These are phyloP conservation scores for Jacaranda mimosifolia DNA, from an alignment of 257 asterid species.

Conservation along the genomic window DNA sequence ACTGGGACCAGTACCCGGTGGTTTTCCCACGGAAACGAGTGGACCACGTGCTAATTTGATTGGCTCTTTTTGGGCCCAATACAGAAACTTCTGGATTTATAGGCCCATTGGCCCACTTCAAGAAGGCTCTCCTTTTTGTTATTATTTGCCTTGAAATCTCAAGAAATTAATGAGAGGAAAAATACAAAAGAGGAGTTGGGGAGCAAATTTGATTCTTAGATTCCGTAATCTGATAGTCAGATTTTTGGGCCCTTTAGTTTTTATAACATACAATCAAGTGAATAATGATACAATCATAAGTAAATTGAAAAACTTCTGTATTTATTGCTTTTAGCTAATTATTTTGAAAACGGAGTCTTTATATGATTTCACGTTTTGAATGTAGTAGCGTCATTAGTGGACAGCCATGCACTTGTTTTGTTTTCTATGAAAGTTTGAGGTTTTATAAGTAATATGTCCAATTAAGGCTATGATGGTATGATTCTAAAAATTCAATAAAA, in stretches of 20 bases:
- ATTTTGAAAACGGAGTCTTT: not conserved
- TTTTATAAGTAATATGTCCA: no score
- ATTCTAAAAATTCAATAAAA: no score
- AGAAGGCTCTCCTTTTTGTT: not conserved
- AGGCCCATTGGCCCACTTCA: constrained; percentile 30
- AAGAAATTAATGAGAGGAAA: not conserved
- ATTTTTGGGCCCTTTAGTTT: not conserved
- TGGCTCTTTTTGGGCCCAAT: constrained; percentile 1
- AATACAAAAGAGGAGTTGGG: not conserved
- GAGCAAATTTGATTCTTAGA: not conserved
- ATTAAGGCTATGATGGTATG: no score
- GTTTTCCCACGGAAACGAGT: constrained; percentile 48
- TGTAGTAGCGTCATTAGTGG: not conserved
- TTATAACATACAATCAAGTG: not conserved
- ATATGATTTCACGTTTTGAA: not conserved
- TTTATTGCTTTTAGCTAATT: not conserved
- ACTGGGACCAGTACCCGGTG: not conserved
- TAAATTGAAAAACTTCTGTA: no score
- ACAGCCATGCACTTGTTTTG: not conserved
- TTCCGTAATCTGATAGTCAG: not conserved
- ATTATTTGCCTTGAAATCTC: not conserved
- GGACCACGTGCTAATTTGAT: constrained; percentile 36
- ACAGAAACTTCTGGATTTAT: not conserved
- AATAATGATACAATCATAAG: not conserved
- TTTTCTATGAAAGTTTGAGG: no score